Conservation (phyloP, 768 basidiomycete genomes). For the Russula olivacea region DNA sequence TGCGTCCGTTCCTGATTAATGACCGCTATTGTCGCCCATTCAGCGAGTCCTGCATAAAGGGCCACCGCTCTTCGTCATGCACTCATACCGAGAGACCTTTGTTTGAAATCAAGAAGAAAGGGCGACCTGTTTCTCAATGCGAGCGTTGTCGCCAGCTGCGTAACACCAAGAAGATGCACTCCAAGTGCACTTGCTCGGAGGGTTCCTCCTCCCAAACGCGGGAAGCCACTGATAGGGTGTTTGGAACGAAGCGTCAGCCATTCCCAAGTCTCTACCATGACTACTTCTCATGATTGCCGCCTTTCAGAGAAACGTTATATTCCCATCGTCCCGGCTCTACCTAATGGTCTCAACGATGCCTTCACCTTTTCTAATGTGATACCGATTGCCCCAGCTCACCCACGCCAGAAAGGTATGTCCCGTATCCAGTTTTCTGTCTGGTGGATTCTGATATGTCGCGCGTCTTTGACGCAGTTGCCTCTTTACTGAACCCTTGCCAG, state of each 20-base stretch:
- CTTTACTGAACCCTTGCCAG: slow-evolving; percentile 24
- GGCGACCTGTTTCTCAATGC: slow-evolving; percentile 26
- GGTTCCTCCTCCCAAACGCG: slow-evolving; percentile 5
- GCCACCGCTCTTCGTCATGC: slow-evolving; percentile 26
- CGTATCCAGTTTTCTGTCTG: background rate
- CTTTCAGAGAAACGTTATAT: slow-evolving; percentile 26
- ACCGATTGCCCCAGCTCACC: slow-evolving; percentile 15
- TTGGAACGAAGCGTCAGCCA: slow-evolving; percentile 26
- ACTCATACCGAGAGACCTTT: slow-evolving; percentile 25
- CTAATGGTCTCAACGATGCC: slow-evolving; percentile 25
- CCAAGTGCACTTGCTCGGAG: slow-evolving; percentile 26
- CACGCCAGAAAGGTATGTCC: slow-evolving; percentile 23
- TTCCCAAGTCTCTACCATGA: background rate
- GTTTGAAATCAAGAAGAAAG: slow-evolving; percentile 27
- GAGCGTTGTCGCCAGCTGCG: slow-evolving; percentile 25
- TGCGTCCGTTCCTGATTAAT: background rate
- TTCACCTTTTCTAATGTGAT: slow-evolving; percentile 2
- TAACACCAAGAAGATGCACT: slow-evolving; percentile 23
- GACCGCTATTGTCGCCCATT: background rate
- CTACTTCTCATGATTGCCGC: background rate
- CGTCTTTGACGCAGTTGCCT: slow-evolving; percentile 14
- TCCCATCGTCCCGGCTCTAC: slow-evolving; percentile 24
- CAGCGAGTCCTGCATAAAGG: slow-evolving; percentile 27
- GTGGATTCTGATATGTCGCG: background rate
- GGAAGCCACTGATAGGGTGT: slow-evolving; percentile 19